Evolutionary conservation across 352 stramenopile genomes (phyloP).

Genomic region (Globisporangium apiculatum): DNA sequence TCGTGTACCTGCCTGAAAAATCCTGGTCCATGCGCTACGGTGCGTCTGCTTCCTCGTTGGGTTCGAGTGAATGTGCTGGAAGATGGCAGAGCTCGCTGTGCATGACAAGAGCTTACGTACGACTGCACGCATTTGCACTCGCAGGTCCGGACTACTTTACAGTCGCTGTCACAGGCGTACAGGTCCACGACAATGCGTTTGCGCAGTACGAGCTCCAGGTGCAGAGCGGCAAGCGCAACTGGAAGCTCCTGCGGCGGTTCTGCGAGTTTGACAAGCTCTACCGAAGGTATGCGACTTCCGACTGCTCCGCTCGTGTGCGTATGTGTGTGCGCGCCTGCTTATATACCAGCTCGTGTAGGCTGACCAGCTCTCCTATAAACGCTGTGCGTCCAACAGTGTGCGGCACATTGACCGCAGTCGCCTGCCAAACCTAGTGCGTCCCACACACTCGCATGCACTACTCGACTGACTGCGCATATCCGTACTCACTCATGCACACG

Average conservation of each 20-base stretch:
- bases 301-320: background rate
- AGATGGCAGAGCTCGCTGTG: too few species aligned
- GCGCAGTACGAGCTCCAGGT: constrained; percentile 65
- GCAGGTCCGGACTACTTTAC: constrained; percentile 73
- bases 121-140: background rate
- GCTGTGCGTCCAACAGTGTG: background rate
- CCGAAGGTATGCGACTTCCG: constrained; percentile 21
- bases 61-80: too few species aligned
- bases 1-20: constrained; percentile 67
- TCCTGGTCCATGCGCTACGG: constrained; percentile 68
- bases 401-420: background rate
- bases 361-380: background rate
- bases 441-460: background rate
- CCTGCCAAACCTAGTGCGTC: background rate
- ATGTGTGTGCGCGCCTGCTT: background rate
- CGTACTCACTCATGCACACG: background rate
- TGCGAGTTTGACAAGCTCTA: constrained; percentile 61
- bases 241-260: constrained; percentile 62
- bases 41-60: constrained; percentile 14
- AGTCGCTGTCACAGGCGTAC: constrained; percentile 41
- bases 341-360: background rate
- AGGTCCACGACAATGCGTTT: constrained; percentile 40
- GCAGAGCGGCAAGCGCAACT: constrained; percentile 61
- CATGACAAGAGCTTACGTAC: too few species aligned
- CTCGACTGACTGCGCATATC: background rate